Conservation (phyloP, 2,329 filamentous ascomycete genomes). For the Epichloe sp. region DNA sequence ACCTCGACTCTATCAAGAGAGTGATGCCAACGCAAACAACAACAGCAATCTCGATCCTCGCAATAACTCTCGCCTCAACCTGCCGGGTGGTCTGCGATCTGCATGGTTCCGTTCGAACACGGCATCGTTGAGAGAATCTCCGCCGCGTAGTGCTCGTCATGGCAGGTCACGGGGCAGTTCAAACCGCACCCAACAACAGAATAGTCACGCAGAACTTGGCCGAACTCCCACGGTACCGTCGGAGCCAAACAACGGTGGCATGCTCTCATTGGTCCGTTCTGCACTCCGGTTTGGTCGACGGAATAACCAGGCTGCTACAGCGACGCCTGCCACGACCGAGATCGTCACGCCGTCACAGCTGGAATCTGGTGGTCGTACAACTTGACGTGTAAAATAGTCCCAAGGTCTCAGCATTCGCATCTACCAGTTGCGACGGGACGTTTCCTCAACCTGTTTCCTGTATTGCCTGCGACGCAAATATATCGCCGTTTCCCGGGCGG, state of each 20-base stretch:
- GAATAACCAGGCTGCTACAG: slow-evolving; percentile 9
- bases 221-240: slow-evolving; percentile 1
- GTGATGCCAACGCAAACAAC: slow-evolving; percentile 9
- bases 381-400: background rate
- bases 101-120: slow-evolving; percentile 22
- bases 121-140: background rate
- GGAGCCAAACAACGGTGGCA: slow-evolving; percentile 8
- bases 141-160: background rate
- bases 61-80: slow-evolving; percentile 32
- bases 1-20: slow-evolving; percentile 47
- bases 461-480: background rate
- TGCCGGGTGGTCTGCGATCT: slow-evolving; percentile 29
- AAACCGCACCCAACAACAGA: background rate
- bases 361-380: slow-evolving; percentile 27
- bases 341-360: slow-evolving; percentile 32
- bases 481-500: background rate
- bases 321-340: slow-evolving; percentile 10
- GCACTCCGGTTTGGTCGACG: slow-evolving; percentile 20
- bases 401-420: background rate
- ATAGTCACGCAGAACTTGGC: slow-evolving; percentile 7
- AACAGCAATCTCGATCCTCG: slow-evolving; percentile 19
- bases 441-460: too few species aligned
- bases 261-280: slow-evolving; percentile 20
- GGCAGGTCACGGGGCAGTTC: slow-evolving; percentile 1
- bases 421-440: background rate